Evolutionary conservation across 148 eudicot genomes (phyloP), one percentile per base, ranked within the genome.

Genomic region (Dysphania ambrosioides): DNA sequence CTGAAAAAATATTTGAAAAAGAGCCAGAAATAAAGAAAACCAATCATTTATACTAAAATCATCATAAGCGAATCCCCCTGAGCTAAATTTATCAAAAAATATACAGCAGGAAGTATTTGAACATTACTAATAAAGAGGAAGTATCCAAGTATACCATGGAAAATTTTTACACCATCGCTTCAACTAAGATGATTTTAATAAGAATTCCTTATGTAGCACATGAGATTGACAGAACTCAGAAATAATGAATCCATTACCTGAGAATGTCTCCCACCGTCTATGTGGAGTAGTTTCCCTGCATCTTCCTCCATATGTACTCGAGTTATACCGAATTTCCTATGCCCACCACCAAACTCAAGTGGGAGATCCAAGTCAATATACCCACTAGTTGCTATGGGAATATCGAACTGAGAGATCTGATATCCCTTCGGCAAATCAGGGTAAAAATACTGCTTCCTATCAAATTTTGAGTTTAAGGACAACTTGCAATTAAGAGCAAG

Each of bases 251-350:
- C 58, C 72, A 70, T 83, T 85, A 78, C 98, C 98, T 88, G 93
- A 69, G 97, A 95, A 82, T 77, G 83, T 79, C 84, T 87, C 49
- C 88, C 93, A 77, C 83, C 83, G 23, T 87, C 98, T 1, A 91
- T 74, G 76, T 95, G 98, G 71, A 95, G 87, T 71, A 90, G 81
- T 80, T 95, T 95, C 66, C 98, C 98, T 13, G 98, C 98, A 87
- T 95, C 98, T 83, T 95, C 98, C 75, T 95, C 98, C 92, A 95
- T 92, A 85, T 95, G 98, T 40, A 95, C 97, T 67, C 98, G 86
- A 44, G 98, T 95, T 23, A 95, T 80, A 56, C 98, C 97, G 81
- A 95, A 95, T 77, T 80, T 88, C 83, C 92, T 86, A 74, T 92
- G 98, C 57, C 97, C 98, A 49, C 98, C 97, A 74, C 98, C 98